Evolutionary conservation across 768 basidiomycete species (phyloP), one percentile per base, ranked within the genome.

Genomic region (Boletus eberwhitei): DNA sequence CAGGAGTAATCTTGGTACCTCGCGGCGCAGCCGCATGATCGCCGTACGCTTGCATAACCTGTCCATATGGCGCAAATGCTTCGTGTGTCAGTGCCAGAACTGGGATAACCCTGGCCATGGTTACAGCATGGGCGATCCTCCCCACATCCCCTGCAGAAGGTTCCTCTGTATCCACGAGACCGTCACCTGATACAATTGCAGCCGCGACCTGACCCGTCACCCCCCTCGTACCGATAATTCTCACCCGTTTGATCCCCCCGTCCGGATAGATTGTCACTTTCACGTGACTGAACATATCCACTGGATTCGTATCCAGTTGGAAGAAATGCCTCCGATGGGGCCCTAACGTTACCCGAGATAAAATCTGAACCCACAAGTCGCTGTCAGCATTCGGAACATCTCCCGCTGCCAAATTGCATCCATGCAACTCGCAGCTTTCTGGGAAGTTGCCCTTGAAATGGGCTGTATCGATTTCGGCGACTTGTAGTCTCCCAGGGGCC

Each of bases 391-490:
- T 75, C 59, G 78, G 75, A 45, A 76, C 59, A 49, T 75, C 68
- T 11, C 45, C 54, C 12, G 51, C 51, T 67, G 48, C 40, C 41
- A 69, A 73, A 48, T 57, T 54, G 53, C 75, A 71, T 14, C 83
- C 93, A 66, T 88, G 85, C 19, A 95, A 64, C 63, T 93, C 90
- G 66, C 87, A 90, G 55, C 85, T 87, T 63, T 92, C 87, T 11
- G 96, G 96, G 66, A 90, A 98, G 70, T 98, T 98, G 22, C 96
- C 97, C 68, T 90, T 92, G 75, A 97, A 98, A 75, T 95, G 87
- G 5, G 88, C 85, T 0, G 97, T 98, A 71, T 99, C 97, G 59
- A 99, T 85, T 63, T 95, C 91, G 29, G 86, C 83, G 36, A 82
- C 75, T 54, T 87, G 82, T n/a, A 97, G 77, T 51, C 78, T 73